These are phyloP conservation scores for Areca catechu DNA, from an alignment of 176 grass and related monocot genomes.

Conservation along the genomic window DNA sequence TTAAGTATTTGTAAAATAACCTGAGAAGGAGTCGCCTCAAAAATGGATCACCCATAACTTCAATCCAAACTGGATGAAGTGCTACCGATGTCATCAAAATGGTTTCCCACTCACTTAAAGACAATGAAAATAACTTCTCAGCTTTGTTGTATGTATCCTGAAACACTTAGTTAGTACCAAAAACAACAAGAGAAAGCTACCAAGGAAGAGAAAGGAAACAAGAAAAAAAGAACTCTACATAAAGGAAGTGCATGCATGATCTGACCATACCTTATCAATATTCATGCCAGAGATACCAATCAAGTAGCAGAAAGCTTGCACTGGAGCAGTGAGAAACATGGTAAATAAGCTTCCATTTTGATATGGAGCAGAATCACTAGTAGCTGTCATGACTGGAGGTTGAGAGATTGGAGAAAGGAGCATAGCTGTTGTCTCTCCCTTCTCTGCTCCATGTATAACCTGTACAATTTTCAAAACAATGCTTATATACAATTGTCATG, in stretches of 20 bases:
- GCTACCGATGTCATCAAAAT: constrained; percentile 46
- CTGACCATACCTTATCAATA: constrained; percentile 41
- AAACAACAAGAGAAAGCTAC: constrained; percentile 7
- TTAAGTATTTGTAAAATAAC: constrained; percentile 22
- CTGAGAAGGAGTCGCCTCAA: constrained; percentile 78
- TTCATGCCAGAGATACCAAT: constrained; percentile 50
- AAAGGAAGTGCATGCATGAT: not conserved
- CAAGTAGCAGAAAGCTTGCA: constrained; percentile 87
- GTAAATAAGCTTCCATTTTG: constrained; percentile 81
- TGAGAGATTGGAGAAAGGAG: constrained; percentile 64
- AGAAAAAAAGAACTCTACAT: too few species aligned
- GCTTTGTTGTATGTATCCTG: constrained; percentile 67
- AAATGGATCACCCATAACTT: constrained; percentile 82
- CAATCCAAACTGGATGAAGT: constrained; percentile 80
- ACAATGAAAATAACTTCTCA: constrained; percentile 57
- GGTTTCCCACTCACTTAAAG: constrained; percentile 57
- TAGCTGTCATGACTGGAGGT: constrained; percentile 27
- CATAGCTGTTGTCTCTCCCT: constrained; percentile 76
- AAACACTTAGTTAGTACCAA: constrained; percentile 19
- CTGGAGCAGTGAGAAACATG: constrained; percentile 86
- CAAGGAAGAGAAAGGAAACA: not conserved
- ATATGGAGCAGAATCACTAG: constrained; percentile 39
- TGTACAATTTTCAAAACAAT: constrained; percentile 10
- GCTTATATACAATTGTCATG: too few species aligned
- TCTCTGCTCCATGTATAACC: constrained; percentile 74